phyloP scores from a whole-genome alignment of 148 eudicot genomes.

The Tetragonia tetragonoides region DNA sequence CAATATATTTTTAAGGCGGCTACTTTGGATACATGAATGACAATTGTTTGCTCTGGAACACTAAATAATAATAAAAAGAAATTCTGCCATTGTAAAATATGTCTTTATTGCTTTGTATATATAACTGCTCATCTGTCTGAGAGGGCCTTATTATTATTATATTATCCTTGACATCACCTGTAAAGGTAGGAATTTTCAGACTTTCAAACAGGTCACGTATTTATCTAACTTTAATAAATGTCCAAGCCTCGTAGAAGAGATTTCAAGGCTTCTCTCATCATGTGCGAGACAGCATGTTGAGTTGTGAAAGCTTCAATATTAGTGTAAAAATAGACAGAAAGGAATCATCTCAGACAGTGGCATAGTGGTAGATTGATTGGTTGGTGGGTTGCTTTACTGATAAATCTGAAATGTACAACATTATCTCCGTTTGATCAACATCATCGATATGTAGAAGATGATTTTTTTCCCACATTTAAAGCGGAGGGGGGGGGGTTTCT shows the following conservation, averaged over 20 bases:
- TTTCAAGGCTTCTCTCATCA: not conserved
- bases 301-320: not conserved
- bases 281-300: not conserved
- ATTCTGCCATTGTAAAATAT: too few relatives aligned
- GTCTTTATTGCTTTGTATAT: too few relatives aligned
- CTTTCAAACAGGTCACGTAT: not conserved
- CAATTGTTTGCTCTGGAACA: too few relatives aligned
- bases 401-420: not conserved
- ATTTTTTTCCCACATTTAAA: not conserved
- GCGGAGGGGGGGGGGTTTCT: not conserved
- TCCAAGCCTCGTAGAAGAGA: not conserved
- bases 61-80: too few relatives aligned
- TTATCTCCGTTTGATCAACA: not conserved
- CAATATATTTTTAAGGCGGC: not conserved
- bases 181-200: not conserved
- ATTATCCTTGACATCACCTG: not conserved
- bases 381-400: not conserved
- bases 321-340: not conserved
- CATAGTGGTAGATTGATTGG: constrained; percentile 8
- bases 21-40: too few relatives aligned
- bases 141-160: not conserved
- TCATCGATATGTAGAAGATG: not conserved
- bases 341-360: not conserved
- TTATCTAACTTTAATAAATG: not conserved
- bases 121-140: too few relatives aligned